Conservation (phyloP, 1,139 yeast species). For the Debaryomyces psychrophilus region DNA sequence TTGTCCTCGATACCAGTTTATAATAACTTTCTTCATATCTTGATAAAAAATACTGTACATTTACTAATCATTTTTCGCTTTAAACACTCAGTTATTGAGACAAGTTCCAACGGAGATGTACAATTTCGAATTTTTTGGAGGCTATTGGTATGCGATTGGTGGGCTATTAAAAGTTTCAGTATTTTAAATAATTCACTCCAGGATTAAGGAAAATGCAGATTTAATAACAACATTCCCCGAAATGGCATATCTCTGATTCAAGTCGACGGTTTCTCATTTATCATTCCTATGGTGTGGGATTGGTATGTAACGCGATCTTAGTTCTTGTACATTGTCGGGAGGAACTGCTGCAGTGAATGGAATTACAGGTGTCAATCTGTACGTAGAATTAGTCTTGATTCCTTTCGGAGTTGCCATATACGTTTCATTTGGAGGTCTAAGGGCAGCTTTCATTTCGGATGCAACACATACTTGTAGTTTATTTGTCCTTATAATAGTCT, state of each 20-base stretch:
- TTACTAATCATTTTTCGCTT: too few species aligned
- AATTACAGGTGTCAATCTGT: slow-evolving; percentile 38
- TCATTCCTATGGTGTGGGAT: slow-evolving; percentile 39
- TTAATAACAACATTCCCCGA: slow-evolving; percentile 45
- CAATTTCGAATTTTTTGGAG: slow-evolving; percentile 28
- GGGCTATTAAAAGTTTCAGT: slow-evolving; percentile 39
- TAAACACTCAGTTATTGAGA: too few species aligned
- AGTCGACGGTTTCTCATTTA: slow-evolving; percentile 36
- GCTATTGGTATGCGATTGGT: slow-evolving; percentile 38
- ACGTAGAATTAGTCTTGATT: slow-evolving; percentile 38
- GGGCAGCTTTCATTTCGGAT: slow-evolving; percentile 51
- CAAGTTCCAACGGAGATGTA: slow-evolving; percentile 26
- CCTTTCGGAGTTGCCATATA: slow-evolving; percentile 46
- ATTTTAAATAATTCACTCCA: slow-evolving; percentile 40
- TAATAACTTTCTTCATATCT: too few species aligned
- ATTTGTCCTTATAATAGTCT: slow-evolving; percentile 40
- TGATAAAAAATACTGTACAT: too few species aligned
- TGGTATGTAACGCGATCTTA: slow-evolving; percentile 40
- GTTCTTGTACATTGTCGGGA: slow-evolving; percentile 41
- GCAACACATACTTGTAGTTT: slow-evolving; percentile 48
- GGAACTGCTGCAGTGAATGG: slow-evolving; percentile 41
- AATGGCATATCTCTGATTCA: slow-evolving; percentile 40
- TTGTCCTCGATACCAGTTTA: too few species aligned
- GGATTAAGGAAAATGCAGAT: slow-evolving; percentile 42
- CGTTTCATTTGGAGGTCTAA: slow-evolving; percentile 47